Conservation (phyloP, 2,329 filamentous ascomycete genomes). For the Cercospora sojina region DNA sequence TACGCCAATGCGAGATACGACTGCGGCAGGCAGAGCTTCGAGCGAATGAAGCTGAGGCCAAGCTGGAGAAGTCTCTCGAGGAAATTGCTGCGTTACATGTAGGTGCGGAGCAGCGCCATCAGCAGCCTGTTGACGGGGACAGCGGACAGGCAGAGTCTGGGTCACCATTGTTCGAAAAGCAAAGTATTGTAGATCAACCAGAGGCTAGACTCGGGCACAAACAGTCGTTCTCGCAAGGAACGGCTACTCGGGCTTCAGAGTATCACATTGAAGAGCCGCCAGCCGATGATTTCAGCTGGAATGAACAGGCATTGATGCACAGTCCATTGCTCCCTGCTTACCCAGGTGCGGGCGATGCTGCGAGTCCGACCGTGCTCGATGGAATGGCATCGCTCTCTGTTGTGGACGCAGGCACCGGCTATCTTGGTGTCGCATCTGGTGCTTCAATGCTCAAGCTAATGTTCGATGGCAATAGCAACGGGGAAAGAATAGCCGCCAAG, state of each 20-base stretch:
- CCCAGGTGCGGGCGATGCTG: background rate
- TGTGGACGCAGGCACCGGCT: constrained; percentile 43
- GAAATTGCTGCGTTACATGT: background rate
- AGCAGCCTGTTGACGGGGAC: background rate
- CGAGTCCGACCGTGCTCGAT: constrained; percentile 23
- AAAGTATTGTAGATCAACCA: background rate
- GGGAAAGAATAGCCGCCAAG: constrained; percentile 16
- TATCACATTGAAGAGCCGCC: constrained; percentile 29
- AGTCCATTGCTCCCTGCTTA: background rate
- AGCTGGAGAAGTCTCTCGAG: constrained; percentile 15
- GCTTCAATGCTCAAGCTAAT: constrained; percentile 45
- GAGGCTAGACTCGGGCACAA: background rate
- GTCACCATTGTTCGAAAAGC: background rate
- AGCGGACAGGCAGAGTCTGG: background rate
- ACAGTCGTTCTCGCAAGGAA: background rate
- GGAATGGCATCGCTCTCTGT: constrained; percentile 39
- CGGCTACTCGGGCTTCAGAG: background rate
- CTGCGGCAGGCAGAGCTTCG: constrained; percentile 26
- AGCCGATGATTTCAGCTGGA: constrained; percentile 34
- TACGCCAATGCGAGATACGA: constrained; percentile 36
- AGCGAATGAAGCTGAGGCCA: constrained; percentile 27
- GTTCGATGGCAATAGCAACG: constrained; percentile 26
- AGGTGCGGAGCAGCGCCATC: background rate
- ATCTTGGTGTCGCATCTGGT: constrained; percentile 49
- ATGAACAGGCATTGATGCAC: constrained; percentile 27